These are phyloP conservation scores for Leccinum laetum DNA, from an alignment of 1,284 basidiomycete genomes.

Conservation along the genomic window DNA sequence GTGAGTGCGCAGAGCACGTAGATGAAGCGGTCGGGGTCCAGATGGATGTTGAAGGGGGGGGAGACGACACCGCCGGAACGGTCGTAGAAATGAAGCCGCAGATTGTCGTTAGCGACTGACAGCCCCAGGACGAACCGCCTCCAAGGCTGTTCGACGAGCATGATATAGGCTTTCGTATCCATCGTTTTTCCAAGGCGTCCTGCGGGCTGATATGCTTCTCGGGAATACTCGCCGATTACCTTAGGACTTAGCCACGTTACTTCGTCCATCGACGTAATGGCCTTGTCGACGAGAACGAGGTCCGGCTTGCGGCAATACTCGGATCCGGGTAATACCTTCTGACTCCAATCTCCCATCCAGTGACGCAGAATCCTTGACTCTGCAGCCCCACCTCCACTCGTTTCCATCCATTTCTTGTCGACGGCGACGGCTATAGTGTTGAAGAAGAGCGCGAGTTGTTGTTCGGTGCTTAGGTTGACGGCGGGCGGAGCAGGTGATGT, in stretches of 20 bases:
- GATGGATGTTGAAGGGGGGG: not conserved
- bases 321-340: not conserved
- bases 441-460: not conserved
- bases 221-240: not conserved
- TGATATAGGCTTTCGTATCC: conserved; percentile 1
- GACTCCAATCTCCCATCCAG: conserved; percentile 5
- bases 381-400: not conserved
- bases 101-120: not conserved
- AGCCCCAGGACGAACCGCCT: not conserved
- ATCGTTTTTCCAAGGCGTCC: not conserved
- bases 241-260: conserved; percentile 1
- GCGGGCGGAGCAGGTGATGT: not conserved
- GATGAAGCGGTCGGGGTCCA: not conserved
- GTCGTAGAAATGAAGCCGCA: conserved; percentile 4
- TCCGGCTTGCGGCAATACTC: not conserved
- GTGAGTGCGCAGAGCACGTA: not conserved
- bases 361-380: not conserved
- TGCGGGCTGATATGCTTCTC: not conserved
- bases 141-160: conserved; percentile 1
- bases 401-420: not conserved
- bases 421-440: not conserved
- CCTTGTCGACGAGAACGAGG: not conserved
- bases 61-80: not conserved
- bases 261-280: not conserved
- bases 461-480: not conserved